Base-by-base conservation (phyloP, 2,329 filamentous ascomycete species). In the Ambrosiella xylebori region DNA sequence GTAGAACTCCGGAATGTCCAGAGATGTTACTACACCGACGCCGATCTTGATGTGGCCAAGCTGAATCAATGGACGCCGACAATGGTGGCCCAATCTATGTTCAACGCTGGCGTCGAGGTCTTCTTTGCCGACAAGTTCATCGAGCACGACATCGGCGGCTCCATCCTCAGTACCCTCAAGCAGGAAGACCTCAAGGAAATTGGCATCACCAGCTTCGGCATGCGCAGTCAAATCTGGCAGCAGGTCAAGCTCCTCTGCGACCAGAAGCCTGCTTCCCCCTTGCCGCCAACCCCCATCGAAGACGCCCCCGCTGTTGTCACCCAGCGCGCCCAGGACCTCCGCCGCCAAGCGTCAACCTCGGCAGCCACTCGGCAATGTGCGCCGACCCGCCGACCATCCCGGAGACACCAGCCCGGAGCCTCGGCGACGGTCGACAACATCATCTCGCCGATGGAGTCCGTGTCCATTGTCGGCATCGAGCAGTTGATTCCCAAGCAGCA, bases 381-480 rank as follows among this genome's bases (percentile, higher is more conserved):
- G 5, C 44, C 36, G 3, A 35, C 56, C 1, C 56, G 59, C n/a
- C 56, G 59, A 8, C 56, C 56, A 13, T 56, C 51, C 15, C 52
- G 59, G 9, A 44, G 56, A 19, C 53, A 54, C 41, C 45, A 51
- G 38, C 55, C 57, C 8, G 54, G 27, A 2, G 47, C 39, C 61
- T 69, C 68, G 61, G 66, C 70, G 12, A 71, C 72, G 3, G 51
- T 38, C 12, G 79, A 82, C 62, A 85, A 90, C 64, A 71, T 80
- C 52, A 84, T 93, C 66, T 84, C 84, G 1, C 88, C 88, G 1
- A 78, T 83, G 60, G 87, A 95, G 68, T 91, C 88, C 0, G 84
- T 93, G 3, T 95, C 88, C 0, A 95, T 95, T 64, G 88, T 95
- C 39, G 89, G 86, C 36, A 95, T 95, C 62, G 89, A 95, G 71